Evolutionary conservation across 2,329 filamentous ascomycete species (phyloP).

Genomic region (Mollisiaceae sp.): DNA sequence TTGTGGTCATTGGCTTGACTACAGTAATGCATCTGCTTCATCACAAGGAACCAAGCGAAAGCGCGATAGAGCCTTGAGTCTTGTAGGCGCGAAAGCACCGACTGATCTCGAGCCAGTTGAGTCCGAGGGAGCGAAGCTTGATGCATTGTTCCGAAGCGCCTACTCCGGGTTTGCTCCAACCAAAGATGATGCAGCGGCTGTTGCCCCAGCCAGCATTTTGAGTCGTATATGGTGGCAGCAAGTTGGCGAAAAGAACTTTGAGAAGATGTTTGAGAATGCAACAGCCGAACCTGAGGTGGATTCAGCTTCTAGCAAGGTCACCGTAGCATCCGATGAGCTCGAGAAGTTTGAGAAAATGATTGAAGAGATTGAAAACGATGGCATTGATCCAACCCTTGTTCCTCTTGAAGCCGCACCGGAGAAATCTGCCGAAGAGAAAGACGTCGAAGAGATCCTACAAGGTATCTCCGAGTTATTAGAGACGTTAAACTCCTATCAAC

Average conservation of each 20-base stretch:
- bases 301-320: slow-evolving; percentile 7
- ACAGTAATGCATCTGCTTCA: slow-evolving; percentile 66
- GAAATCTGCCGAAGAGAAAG: slow-evolving; percentile 61
- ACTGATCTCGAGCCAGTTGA: slow-evolving; percentile 54
- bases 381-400: slow-evolving; percentile 61
- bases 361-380: slow-evolving; percentile 61
- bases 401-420: slow-evolving; percentile 47
- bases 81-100: slow-evolving; percentile 63
- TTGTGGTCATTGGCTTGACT: slow-evolving; percentile 72
- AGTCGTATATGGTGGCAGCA: slow-evolving; percentile 79
- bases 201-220: slow-evolving; percentile 70
- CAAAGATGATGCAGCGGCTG: slow-evolving; percentile 73
- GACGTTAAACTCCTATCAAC: slow-evolving; percentile 77
- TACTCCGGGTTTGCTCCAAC: slow-evolving; percentile 82
- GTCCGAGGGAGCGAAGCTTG: slow-evolving; percentile 69
- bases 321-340: slow-evolving; percentile 42
- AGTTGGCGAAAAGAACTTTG: slow-evolving; percentile 67
- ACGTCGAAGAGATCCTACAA: slow-evolving; percentile 71
- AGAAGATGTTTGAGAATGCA: slow-evolving; percentile 59
- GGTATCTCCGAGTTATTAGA: slow-evolving; percentile 79
- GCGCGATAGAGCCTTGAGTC: slow-evolving; percentile 73
- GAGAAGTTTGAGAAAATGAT: slow-evolving; percentile 55
- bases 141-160: slow-evolving; percentile 75
- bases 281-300: slow-evolving; percentile 22
- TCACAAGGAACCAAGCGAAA: slow-evolving; percentile 62